A percentile compares a stretch with the other conserved stretches of the same genome.
phyloP scores from a whole-genome alignment of 208 protist species.

The Sergeia podlipaevii region DNA sequence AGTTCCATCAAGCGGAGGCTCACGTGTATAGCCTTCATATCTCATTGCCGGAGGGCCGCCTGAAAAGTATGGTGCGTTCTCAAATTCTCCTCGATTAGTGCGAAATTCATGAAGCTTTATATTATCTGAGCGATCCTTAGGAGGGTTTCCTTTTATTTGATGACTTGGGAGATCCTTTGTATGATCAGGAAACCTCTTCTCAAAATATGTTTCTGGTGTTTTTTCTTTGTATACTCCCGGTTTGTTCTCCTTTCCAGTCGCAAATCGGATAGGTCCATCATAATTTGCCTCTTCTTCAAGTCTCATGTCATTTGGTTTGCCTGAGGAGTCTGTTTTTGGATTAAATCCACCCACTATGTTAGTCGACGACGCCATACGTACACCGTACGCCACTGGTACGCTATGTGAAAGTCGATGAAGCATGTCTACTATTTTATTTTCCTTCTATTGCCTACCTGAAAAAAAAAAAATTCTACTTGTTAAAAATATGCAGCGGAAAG shows the following conservation, averaged over 20 bases:
- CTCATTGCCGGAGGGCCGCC: constrained; percentile 75
- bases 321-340: constrained; percentile 5
- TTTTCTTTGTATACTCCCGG: constrained; percentile 52
- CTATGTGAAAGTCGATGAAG: no score
- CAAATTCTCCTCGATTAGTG: constrained; percentile 80
- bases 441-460: no score
- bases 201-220: constrained; percentile 49
- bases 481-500: no score
- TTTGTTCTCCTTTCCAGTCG: constrained; percentile 57
- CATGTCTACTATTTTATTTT: no score
- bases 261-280: constrained; percentile 31
- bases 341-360: constrained; percentile 18
- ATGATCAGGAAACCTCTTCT: constrained; percentile 52
- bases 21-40: constrained; percentile 73
- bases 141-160: constrained; percentile 25
- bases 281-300: constrained; percentile 11
- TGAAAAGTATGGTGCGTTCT: constrained; percentile 75
- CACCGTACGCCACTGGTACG: no score
- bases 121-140: constrained; percentile 62
- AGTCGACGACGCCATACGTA: background rate
- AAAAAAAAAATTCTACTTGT: constrained; percentile 7
- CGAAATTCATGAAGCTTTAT: constrained; percentile 72
- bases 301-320: constrained; percentile 12
- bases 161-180: constrained; percentile 33
- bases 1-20: constrained; percentile 45